A percentile compares a stretch with the other conserved stretches of the same genome.
Conservation (phyloP, 805 yeast genomes). For the Zygosaccharomyces bisporus region DNA sequence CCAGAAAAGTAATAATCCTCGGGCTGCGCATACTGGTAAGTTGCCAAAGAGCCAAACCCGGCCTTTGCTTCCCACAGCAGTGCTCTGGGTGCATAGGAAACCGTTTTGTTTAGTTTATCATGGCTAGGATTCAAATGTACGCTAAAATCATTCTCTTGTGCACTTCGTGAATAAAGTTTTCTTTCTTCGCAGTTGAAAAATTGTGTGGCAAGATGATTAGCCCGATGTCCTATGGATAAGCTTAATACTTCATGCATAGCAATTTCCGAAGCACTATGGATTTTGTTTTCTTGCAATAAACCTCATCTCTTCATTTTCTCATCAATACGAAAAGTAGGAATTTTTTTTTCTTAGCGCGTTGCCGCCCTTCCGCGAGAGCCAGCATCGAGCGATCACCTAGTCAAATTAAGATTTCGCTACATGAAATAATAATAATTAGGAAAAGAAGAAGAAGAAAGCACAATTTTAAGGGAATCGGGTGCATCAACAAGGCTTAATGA, state of each 20-base stretch:
- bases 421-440: no score
- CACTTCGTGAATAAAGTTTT: constrained; percentile 45
- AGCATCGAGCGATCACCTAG: no score
- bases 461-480: neutral
- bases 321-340: no score
- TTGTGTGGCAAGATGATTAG: constrained; percentile 76
- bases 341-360: neutral
- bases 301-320: no score
- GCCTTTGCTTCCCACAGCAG: constrained; percentile 75
- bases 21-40: constrained; percentile 44
- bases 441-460: no score
- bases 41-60: constrained; percentile 69
- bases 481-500: no score
- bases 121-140: constrained; percentile 46
- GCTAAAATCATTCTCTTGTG: constrained; percentile 39
- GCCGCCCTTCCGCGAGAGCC: neutral
- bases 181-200: constrained; percentile 78
- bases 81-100: constrained; percentile 76
- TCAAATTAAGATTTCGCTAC: no score
- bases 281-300: neutral
- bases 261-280: neutral
- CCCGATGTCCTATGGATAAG: constrained; percentile 62
- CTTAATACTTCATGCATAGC: constrained; percentile 72
- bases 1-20: constrained; percentile 27
- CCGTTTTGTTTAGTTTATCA: constrained; percentile 40